Evolutionary conservation across 2,329 filamentous ascomycete species (phyloP).

Genomic region (Arthrobotrys iridis): DNA sequence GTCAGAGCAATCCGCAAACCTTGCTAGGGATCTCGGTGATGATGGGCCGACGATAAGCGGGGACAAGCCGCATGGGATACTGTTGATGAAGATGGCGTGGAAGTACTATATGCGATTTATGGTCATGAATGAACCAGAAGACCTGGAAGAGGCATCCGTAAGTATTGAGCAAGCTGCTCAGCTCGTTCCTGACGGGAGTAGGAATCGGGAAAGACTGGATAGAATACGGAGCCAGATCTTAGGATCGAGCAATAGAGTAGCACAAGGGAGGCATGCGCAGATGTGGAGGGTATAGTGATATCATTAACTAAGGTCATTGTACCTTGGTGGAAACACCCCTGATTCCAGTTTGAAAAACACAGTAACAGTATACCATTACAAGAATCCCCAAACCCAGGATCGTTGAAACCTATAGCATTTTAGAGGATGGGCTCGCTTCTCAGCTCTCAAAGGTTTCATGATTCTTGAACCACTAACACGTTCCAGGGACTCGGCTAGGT

Average conservation of each 20-base stretch:
- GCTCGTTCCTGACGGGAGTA: background rate
- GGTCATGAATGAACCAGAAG: background rate
- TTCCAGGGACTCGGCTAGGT: no score
- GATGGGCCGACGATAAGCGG: constrained; percentile 4
- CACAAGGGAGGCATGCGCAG: constrained; percentile 7
- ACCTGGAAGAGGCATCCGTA: background rate
- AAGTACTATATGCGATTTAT: constrained; percentile 10
- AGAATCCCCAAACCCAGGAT: no score
- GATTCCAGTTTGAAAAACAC: no score
- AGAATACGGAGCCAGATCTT: constrained; percentile 2
- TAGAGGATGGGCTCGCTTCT: no score
- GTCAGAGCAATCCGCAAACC: background rate
- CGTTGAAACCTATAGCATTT: no score
- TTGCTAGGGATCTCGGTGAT: background rate
- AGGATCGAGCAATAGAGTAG: constrained; percentile 5
- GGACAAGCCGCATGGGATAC: constrained; percentile 10
- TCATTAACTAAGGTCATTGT: no score
- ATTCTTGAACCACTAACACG: no score
- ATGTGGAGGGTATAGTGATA: background rate
- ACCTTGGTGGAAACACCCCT: no score
- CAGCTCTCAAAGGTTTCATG: no score
- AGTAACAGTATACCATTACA: no score
- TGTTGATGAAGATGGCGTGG: constrained; percentile 15
- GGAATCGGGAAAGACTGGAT: background rate
- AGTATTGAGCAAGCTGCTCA: constrained; percentile 13